Evolutionary conservation across 129 eudicot species (phyloP), one percentile per base, ranked within the genome.

Genomic region (Pulicaria dysenterica): DNA sequence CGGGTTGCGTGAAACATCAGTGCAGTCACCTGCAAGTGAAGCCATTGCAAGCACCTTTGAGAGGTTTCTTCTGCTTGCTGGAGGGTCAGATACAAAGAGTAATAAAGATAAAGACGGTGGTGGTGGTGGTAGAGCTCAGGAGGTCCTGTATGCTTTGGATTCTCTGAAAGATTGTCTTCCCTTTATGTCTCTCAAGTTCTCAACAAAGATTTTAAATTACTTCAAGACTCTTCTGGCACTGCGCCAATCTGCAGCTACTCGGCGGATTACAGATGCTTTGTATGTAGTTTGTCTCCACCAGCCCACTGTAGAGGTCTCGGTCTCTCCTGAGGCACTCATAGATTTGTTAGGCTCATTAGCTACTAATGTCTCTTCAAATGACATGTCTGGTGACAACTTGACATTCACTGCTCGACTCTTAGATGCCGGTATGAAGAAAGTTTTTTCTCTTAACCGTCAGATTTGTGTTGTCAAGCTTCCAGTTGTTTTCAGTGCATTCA

Each of bases 391-490:
- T 66, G 99, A 95, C 90, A 81, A 69, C 84, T 69, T 95, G 96
- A 95, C 97, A 47, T 83, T 88, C 69, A 85, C 90, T 44, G 94
- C 86, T 75, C 87, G 99, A 42, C 76, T 95, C 82, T 79, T 95
- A 47, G 97, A 88, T 75, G 83, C 73, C 53, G 99, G 99, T 57
- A 91, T 88, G 91, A 88, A 79, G 69, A 88, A 84, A 76, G 84
- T 86, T 12, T 87, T 81, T 73, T 46, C 72, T 19, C 77, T 91
- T 12, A 84, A 95, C 72, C 82, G 96, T 60, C 85, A 91, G 55
- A 68, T 75, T 34, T 90, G 96, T 81, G 92, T 95, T 3, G 85
- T 83, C 46, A 95, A 91, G 91, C 96, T 95, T 78, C 99, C 99
- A 41, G 80, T 84, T 75, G 82, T 95, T 38, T 87, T 88, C 74